Conservation (phyloP, 1,284 basidiomycete species). For the Ustilago shanxiensis region DNA sequence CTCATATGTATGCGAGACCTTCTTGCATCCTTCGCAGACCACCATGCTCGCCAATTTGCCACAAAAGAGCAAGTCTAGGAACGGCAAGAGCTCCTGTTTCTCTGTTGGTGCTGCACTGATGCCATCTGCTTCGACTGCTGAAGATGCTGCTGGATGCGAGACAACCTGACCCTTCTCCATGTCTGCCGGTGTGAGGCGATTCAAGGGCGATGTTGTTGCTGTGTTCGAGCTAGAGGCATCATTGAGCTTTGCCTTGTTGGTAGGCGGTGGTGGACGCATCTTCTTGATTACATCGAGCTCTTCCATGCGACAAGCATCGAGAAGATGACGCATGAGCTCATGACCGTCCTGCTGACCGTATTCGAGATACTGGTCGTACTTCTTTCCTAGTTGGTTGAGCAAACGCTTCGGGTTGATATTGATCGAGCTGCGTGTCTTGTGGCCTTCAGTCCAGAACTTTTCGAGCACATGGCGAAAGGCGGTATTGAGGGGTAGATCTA, state of each 20-base stretch:
- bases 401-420: constrained; percentile 72
- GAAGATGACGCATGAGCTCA: constrained; percentile 86
- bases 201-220: constrained; percentile 1
- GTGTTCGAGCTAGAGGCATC: constrained; percentile 27
- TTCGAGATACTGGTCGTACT: constrained; percentile 93
- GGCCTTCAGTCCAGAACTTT: constrained; percentile 53
- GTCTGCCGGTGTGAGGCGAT: constrained; percentile 22
- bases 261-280: constrained; percentile 74
- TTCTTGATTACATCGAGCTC: constrained; percentile 88
- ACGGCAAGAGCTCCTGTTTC: constrained; percentile 77
- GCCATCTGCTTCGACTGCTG: not conserved
- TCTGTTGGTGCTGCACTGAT: constrained; percentile 53
- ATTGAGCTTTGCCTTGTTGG: constrained; percentile 59
- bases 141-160: constrained; percentile 1
- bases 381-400: constrained; percentile 79
- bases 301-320: constrained; percentile 95
- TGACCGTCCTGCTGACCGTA: constrained; percentile 89
- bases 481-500: constrained; percentile 57
- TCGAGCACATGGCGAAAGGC: constrained; percentile 61
- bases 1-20: constrained; percentile 87
- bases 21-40: constrained; percentile 91
- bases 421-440: constrained; percentile 29
- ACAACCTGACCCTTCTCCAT: constrained; percentile 33
- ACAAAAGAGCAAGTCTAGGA: constrained; percentile 89
- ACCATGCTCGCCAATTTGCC: constrained; percentile 88